Base-by-base conservation (phyloP, 352 stramenopile genomes). In the Pythium aquatile region DNA sequence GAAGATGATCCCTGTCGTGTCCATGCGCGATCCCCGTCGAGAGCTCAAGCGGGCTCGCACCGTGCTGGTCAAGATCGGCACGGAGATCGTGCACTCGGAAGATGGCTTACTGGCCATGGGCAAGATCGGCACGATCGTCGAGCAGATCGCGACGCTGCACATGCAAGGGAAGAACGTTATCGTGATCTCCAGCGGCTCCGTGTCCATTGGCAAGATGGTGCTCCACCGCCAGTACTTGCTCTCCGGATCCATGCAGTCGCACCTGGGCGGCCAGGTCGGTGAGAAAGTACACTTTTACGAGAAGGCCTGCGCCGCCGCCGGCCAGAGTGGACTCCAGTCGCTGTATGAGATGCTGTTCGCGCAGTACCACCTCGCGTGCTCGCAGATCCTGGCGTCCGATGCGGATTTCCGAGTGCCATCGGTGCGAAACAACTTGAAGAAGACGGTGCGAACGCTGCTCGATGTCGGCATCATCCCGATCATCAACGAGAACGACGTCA, bases 401-500 rank as follows among this genome's bases (percentile, higher is more conserved):
- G 75, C 80, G 9, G 86, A 94, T 65, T 94, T 94, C 61, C 65
- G 82, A 52, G 72, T 84, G 35, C 82, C 84, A 0, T 66, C 70
- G 24, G 76, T 91, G 30, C 82, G 85, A 3, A 65, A 72, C 39
- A 94, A 93, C 63, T 64, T 94, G 49, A 78, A 87, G 59, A 73
- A 71, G 20, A 91, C 85, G 0, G 67, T 94, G 28, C 68, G 70
- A 8, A 77, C 83, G 29, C 72, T 94, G 54, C 66, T 94, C 40
- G 79, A 90, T 47, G 83, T 94, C 29, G 83, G 84, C 5, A 94
- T 94, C 63, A 93, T 94, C 68, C 85, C 85, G 0, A 75, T 94
- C 16, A 88, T 94, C 59, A 94, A 94, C 64, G 85, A 94, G 66
- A 94, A 94, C 65, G 85, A 94, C 67, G 81, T 94, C 48, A 91